Conservation (phyloP, 306 rosid genomes). For the Quillaja saponaria region DNA sequence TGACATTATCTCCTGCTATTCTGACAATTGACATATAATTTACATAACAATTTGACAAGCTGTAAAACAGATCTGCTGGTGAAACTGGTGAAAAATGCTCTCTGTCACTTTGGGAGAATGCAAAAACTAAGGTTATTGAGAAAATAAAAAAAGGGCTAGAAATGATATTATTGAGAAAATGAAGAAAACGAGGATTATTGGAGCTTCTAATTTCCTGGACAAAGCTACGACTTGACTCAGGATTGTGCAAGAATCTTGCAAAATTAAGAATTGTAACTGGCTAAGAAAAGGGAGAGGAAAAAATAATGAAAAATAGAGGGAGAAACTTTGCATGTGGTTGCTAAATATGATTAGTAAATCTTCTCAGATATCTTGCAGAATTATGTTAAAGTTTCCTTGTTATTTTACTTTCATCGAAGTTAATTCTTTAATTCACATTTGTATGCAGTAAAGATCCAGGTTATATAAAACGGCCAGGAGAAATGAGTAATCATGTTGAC, state of each 20-base stretch:
- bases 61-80: slow-evolving; percentile 9
- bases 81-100: slow-evolving; percentile 9
- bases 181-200: too few relatives aligned
- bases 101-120: slow-evolving; percentile 15
- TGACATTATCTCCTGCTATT: slow-evolving; percentile 20
- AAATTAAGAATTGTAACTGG: too few relatives aligned
- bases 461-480: slow-evolving; percentile 68
- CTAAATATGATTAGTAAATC: slow-evolving; percentile 8
- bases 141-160: too few relatives aligned
- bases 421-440: slow-evolving; percentile 30
- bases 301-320: too few relatives aligned
- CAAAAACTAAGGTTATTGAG: background rate
- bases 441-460: slow-evolving; percentile 87
- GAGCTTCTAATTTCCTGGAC: too few relatives aligned
- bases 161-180: too few relatives aligned
- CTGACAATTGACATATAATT: background rate
- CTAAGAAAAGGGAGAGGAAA: too few relatives aligned
- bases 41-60: background rate
- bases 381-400: slow-evolving; percentile 17
- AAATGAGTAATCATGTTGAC: slow-evolving; percentile 50
- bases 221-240: slow-evolving; percentile 8
- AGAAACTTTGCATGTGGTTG: too few relatives aligned
- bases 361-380: background rate
- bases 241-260: background rate
- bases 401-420: background rate